Conservation (phyloP, 2,329 filamentous ascomycete species). For the Tolypocladium album region DNA sequence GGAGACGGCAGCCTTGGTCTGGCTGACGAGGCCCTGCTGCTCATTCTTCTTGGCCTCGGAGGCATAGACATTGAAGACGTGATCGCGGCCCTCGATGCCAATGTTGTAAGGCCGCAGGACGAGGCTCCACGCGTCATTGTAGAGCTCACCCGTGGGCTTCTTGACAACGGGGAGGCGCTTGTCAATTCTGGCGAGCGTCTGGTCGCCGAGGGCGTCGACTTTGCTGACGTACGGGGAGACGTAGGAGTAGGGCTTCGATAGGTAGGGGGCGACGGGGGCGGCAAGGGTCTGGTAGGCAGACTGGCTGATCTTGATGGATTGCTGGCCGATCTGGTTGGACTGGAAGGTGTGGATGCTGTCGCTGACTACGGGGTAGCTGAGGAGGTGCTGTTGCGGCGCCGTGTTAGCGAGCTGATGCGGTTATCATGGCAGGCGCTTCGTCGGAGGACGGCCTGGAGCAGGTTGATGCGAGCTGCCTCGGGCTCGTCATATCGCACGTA, state of each 20-base stretch:
- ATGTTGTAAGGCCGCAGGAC: constrained; percentile 54
- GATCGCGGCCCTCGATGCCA: constrained; percentile 49
- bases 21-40: constrained; percentile 52
- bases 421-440: background rate
- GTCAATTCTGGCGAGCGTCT: constrained; percentile 60
- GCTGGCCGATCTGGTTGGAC: constrained; percentile 71
- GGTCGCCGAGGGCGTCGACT: constrained; percentile 67
- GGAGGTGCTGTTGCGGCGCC: constrained; percentile 53
- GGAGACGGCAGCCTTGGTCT: constrained; percentile 58
- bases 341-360: constrained; percentile 73
- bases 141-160: constrained; percentile 63
- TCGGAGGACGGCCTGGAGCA: background rate
- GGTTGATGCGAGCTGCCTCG: background rate
- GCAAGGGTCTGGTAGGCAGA: constrained; percentile 67
- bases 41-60: constrained; percentile 53
- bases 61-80: constrained; percentile 45
- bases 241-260: constrained; percentile 70
- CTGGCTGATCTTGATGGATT: constrained; percentile 65
- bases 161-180: constrained; percentile 61
- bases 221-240: constrained; percentile 76
- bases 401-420: background rate
- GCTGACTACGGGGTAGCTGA: constrained; percentile 72
- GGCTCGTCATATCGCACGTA: constrained; percentile 15
- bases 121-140: constrained; percentile 50
- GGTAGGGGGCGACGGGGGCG: constrained; percentile 59